A percentile compares a stretch with the other conserved stretches of the same genome.
Conservation (phyloP, 2,329 filamentous ascomycete genomes). For the Trichoderma sp. region DNA sequence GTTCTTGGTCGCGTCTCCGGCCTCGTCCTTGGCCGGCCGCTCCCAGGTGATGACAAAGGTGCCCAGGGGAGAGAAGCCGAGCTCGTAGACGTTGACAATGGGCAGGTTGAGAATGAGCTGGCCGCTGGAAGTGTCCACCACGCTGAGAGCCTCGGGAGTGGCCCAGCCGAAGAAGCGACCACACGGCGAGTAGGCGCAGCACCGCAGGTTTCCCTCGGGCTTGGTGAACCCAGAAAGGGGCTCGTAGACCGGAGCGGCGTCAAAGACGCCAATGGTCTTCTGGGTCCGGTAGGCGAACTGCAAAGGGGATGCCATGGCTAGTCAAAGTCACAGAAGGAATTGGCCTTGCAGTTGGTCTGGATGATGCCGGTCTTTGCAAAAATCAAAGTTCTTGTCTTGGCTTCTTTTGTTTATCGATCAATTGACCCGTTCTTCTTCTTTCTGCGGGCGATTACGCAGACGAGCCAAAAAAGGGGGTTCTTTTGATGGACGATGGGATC, state of each 20-base stretch:
- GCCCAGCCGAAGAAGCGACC: conserved; percentile 97
- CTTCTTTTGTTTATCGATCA: conserved; percentile 9
- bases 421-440: conserved; percentile 12
- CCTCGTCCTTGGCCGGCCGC: conserved; percentile 85
- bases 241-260: conserved; percentile 86
- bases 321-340: conserved; percentile 71
- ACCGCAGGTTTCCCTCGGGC: conserved; percentile 91
- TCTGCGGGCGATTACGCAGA: conserved; percentile 2
- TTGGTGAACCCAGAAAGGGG: conserved; percentile 77
- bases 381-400: conserved; percentile 15
- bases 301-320: conserved; percentile 90
- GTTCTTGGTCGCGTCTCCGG: conserved; percentile 91
- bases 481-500: conserved; percentile 11
- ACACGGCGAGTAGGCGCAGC: conserved; percentile 92
- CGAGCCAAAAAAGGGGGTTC: neutral
- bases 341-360: conserved; percentile 16
- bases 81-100: conserved; percentile 83
- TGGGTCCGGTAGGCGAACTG: conserved; percentile 97
- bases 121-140: conserved; percentile 78
- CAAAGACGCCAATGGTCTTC: conserved; percentile 91
- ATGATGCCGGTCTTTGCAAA: conserved; percentile 12
- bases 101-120: conserved; percentile 70
- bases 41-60: conserved; percentile 97
- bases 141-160: conserved; percentile 77
- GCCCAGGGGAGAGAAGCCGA: conserved; percentile 89